Percentiles rank a stretch among this genome's conserved stretches.
Conservation (phyloP, 345 rosid genomes). For the Dovyalis caffra region DNA sequence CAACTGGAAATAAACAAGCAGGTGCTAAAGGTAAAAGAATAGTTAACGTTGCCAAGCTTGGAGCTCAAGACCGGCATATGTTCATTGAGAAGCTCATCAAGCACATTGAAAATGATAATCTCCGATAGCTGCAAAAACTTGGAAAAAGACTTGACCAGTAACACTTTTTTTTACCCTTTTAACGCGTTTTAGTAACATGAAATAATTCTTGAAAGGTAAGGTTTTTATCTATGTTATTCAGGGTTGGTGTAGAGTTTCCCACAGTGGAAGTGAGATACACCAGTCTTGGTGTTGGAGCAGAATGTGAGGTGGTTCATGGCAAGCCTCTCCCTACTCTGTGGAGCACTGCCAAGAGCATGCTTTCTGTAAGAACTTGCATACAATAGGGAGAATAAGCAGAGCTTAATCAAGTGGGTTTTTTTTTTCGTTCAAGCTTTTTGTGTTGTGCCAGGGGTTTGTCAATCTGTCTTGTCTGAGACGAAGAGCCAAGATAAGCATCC, state of each 20-base stretch:
- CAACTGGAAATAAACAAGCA: neutral
- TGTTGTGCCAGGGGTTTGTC: slow-evolving; percentile 35
- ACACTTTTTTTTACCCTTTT: neutral
- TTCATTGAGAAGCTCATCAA: slow-evolving; percentile 63
- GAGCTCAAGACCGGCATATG: slow-evolving; percentile 45
- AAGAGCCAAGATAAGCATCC: slow-evolving; percentile 52
- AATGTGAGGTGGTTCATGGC: slow-evolving; percentile 64
- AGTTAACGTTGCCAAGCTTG: slow-evolving; percentile 56
- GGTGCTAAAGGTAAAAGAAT: slow-evolving; percentile 25
- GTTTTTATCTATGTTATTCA: slow-evolving; percentile 11
- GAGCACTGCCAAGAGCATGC: slow-evolving; percentile 43
- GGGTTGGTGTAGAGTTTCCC: slow-evolving; percentile 62
- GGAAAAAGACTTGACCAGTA: slow-evolving; percentile 57
- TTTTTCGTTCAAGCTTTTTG: neutral
- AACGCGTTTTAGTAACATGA: neutral
- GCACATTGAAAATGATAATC: slow-evolving; percentile 67
- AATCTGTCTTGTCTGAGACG: slow-evolving; percentile 37
- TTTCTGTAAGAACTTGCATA: slow-evolving; percentile 45
- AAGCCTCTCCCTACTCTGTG: slow-evolving; percentile 77
- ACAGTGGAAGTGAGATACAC: slow-evolving; percentile 55
- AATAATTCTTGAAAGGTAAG: neutral
- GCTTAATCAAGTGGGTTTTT: neutral
- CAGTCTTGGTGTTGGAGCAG: slow-evolving; percentile 53
- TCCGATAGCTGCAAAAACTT: slow-evolving; percentile 46
- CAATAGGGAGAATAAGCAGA: neutral